These are phyloP conservation scores for Scheffersomyces stipitis DNA, from an alignment of 805 yeast genomes.

Conservation along the genomic window DNA sequence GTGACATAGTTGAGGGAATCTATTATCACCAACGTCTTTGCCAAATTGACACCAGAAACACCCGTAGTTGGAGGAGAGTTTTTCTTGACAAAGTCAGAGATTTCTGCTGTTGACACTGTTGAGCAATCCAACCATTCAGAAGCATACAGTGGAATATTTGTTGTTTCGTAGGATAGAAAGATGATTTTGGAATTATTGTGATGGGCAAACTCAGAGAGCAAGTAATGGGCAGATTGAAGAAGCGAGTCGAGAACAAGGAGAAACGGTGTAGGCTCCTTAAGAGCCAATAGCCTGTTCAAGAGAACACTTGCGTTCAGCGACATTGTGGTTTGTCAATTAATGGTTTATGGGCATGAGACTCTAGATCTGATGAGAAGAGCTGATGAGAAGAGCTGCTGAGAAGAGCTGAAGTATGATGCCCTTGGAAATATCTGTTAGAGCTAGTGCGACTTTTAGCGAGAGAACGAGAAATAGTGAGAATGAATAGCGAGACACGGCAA, in stretches of 20 bases:
- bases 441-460: no score
- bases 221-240: slow-evolving; percentile 59
- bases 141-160: slow-evolving; percentile 50
- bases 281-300: slow-evolving; percentile 61
- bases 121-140: slow-evolving; percentile 49
- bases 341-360: no score
- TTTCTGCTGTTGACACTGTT: slow-evolving; percentile 12
- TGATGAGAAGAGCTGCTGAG: no score
- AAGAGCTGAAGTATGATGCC: no score
- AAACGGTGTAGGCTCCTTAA: slow-evolving; percentile 76
- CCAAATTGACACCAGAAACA: slow-evolving; percentile 8
- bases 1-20: slow-evolving; percentile 69
- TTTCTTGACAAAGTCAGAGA: slow-evolving; percentile 23
- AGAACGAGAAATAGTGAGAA: no score
- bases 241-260: slow-evolving; percentile 68
- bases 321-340: no score
- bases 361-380: no score
- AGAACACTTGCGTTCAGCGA: slow-evolving; percentile 47
- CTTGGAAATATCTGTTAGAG: no score
- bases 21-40: slow-evolving; percentile 50
- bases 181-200: slow-evolving; percentile 42
- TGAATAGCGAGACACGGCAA: no score
- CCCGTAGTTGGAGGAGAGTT: slow-evolving; percentile 8
- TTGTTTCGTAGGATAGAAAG: slow-evolving; percentile 70
- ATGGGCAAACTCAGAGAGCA: slow-evolving; percentile 59